Percentiles rank a stretch among this genome's conserved stretches.
Conservation (phyloP, 306 rosid genomes). For the Castanea sativa region DNA sequence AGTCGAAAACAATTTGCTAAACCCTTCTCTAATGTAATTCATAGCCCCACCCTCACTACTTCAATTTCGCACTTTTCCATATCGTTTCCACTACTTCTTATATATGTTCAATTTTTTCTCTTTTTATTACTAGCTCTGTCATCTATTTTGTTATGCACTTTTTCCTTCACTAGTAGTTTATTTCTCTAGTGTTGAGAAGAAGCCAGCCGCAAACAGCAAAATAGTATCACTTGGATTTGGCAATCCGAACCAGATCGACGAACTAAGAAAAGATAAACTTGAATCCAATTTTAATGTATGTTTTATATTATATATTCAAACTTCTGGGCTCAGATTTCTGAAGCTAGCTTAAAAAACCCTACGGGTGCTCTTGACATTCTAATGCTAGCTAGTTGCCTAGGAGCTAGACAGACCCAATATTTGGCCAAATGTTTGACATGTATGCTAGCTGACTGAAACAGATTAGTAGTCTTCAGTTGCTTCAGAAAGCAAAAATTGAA, state of each 20-base stretch:
- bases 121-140: too few relatives aligned
- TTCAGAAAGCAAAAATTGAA: slow-evolving; percentile 41
- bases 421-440: slow-evolving; percentile 35
- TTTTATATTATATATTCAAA: neutral
- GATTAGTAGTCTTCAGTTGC: slow-evolving; percentile 44
- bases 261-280: neutral
- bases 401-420: slow-evolving; percentile 33
- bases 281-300: neutral
- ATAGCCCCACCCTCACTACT: too few relatives aligned
- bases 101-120: too few relatives aligned
- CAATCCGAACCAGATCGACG: neutral
- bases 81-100: too few relatives aligned
- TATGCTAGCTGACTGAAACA: slow-evolving; percentile 12
- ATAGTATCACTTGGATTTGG: neutral
- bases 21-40: too few relatives aligned
- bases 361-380: slow-evolving; percentile 32
- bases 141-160: too few relatives aligned
- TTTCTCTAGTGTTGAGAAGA: too few relatives aligned
- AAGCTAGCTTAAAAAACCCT: slow-evolving; percentile 41
- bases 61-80: too few relatives aligned
- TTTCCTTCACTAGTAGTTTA: too few relatives aligned
- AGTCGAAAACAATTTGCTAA: too few relatives aligned
- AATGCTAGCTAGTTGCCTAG: slow-evolving; percentile 33
- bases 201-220: too few relatives aligned
- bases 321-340: slow-evolving; percentile 5